Evolutionary conservation across 805 yeast genomes (phyloP), one percentile per base, ranked within the genome.

Genomic region (Maudiozyma saulgeensis): DNA sequence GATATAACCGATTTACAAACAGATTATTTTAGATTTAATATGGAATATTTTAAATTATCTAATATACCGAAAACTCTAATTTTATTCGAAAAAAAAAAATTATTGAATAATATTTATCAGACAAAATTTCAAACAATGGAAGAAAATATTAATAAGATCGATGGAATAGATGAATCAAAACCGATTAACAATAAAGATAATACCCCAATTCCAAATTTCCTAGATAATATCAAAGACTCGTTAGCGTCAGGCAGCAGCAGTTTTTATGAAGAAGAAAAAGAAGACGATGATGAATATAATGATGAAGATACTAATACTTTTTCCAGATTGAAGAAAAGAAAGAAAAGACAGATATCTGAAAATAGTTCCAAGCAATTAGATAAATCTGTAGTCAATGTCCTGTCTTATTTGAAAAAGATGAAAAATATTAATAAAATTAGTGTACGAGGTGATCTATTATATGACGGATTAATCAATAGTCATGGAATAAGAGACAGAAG

Each of bases 401-500:
- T 49, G 1, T 41, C 38, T 1, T 31, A 48, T 31, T 46, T 62
- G 44, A 62, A 60, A 7, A 15, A 44, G 9, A 56, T 65, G 61
- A 59, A 55, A 34, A 53, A 53, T 46, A 43, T 65, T 42, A 25
- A 28, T 13, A 53, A 46, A 23, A 34, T 65, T 6, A 35, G 47
- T 6, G 57, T 57, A 6, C 47, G 57, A 35, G 60, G 62, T 6
- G 56, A 53, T 23, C 37, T 25, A 3, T 34, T 64, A 19, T 63
- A 55, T 47, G 63, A 58, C 37, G 43, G 56, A 7, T 19, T 63
- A 39, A 54, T 63, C 4, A 65, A 65, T 48, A 51, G 56, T 12
- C 67, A 63, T 41, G 68, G 69, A 11, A 51, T 56, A 4, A 53
- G 66, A 39, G 65, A 62, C 43, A 57, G 61, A 40, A 61, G 66